Evolutionary conservation across 345 rosid genomes (phyloP).

Genomic region (Gossypium turneri): DNA sequence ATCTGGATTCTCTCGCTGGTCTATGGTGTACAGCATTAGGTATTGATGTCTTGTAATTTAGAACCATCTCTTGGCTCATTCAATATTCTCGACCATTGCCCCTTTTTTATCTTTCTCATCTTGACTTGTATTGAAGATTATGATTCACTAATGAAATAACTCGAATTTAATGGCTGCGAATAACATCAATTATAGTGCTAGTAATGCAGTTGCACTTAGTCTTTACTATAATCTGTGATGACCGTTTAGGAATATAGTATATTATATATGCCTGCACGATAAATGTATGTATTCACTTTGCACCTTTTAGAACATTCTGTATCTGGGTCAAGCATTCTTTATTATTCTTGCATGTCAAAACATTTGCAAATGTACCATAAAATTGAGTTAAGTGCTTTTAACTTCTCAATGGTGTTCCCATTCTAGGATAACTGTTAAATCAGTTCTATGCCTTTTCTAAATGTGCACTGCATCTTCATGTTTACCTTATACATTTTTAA

Average conservation of each 20-base stretch:
- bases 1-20: slow-evolving; percentile 96
- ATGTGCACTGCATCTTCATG: neutral
- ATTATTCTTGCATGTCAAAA: neutral
- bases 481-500: neutral
- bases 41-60: slow-evolving; percentile 22
- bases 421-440: neutral
- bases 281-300: neutral
- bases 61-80: neutral
- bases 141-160: neutral
- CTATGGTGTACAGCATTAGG: slow-evolving; percentile 97
- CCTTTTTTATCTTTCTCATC: neutral
- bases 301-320: neutral
- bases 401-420: neutral
- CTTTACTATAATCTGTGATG: slow-evolving; percentile 2
- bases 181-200: neutral
- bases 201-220: neutral
- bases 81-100: neutral
- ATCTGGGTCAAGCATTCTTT: neutral
- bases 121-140: neutral
- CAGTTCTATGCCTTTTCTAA: neutral
- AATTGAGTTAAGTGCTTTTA: slow-evolving; percentile 1
- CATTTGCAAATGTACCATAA: neutral
- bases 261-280: neutral
- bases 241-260: neutral
- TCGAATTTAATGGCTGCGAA: neutral